Conservation (phyloP, 306 rosid genomes). For the Alnus glutinosa region DNA sequence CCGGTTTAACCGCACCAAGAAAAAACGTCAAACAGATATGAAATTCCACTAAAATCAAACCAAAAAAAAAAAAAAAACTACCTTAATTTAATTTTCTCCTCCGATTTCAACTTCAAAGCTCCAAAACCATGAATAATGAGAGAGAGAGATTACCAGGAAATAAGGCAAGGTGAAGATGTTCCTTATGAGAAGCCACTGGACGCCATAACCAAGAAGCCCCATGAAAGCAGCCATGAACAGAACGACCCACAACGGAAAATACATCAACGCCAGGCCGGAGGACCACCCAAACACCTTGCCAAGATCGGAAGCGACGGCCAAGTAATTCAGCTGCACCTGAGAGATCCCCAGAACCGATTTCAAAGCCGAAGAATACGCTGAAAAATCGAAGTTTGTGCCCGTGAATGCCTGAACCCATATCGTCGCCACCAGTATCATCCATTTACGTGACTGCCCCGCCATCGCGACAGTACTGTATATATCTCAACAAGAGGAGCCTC, state of each 20-base stretch:
- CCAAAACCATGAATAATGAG: background rate
- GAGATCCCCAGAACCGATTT: conserved; percentile 69
- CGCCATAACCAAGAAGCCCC: conserved; percentile 75
- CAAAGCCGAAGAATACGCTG: conserved; percentile 75
- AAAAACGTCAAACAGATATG: too few species aligned
- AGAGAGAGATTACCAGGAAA: conserved; percentile 54
- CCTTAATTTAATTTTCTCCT: too few species aligned
- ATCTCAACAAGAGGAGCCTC: background rate
- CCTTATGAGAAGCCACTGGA: conserved; percentile 76
- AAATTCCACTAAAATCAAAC: too few species aligned
- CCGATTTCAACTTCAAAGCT: too few species aligned
- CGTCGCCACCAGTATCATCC: conserved; percentile 83
- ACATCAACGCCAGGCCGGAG: conserved; percentile 66
- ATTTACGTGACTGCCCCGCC: conserved; percentile 82
- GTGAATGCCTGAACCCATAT: conserved; percentile 96
- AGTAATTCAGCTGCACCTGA: conserved; percentile 73
- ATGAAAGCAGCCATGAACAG: conserved; percentile 73
- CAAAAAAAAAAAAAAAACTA: too few species aligned
- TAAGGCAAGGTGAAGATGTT: conserved; percentile 61
- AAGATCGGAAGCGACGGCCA: conserved; percentile 81
- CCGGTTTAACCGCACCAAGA: too few species aligned
- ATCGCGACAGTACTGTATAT: conserved; percentile 5
- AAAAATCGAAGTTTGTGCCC: conserved; percentile 88
- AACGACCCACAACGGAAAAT: conserved; percentile 62
- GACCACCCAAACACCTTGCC: conserved; percentile 94